phyloP scores from a whole-genome alignment of 371 early-diverging fungal species.

The Entomophthora muscae region DNA sequence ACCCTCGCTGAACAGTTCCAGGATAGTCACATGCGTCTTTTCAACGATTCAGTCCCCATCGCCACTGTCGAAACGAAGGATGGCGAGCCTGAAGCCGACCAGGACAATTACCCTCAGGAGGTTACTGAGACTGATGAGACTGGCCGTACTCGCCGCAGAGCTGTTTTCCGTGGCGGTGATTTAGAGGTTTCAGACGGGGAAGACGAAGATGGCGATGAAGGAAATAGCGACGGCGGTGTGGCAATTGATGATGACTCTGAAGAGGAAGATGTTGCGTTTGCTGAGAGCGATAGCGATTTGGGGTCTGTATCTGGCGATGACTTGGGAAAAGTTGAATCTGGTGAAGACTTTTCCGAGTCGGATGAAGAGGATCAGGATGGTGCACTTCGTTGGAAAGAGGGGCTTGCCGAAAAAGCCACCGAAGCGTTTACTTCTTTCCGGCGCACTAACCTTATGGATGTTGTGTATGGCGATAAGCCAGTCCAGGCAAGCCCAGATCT shows the following conservation, averaged over 20 bases:
- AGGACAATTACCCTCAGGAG: slow-evolving; percentile 14
- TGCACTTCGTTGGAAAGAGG: slow-evolving; percentile 42
- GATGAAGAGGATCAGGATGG: slow-evolving; percentile 24
- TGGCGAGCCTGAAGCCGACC: slow-evolving; percentile 12
- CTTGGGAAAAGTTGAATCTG: slow-evolving; percentile 16
- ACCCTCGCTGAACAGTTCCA: slow-evolving; percentile 64
- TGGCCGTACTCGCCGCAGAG: slow-evolving; percentile 37
- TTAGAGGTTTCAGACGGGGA: slow-evolving; percentile 19
- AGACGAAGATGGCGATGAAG: slow-evolving; percentile 19
- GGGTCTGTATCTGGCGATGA: slow-evolving; percentile 11
- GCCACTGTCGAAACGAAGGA: slow-evolving; percentile 37
- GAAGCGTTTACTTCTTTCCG: slow-evolving; percentile 33
- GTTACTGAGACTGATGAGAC: slow-evolving; percentile 20
- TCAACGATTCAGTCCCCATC: slow-evolving; percentile 54
- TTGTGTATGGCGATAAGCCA: slow-evolving; percentile 53
- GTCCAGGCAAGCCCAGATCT: background rate
- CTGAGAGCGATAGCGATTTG: slow-evolving; percentile 23
- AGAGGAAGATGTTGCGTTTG: slow-evolving; percentile 12
- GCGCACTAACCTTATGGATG: slow-evolving; percentile 63
- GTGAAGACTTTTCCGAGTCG: slow-evolving; percentile 15
- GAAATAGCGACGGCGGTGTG: slow-evolving; percentile 24
- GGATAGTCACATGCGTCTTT: slow-evolving; percentile 60
- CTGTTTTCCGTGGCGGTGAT: slow-evolving; percentile 20
- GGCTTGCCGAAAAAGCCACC: slow-evolving; percentile 46
- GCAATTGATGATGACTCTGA: slow-evolving; percentile 3